Evolutionary conservation across 1,284 basidiomycete genomes (phyloP).

Genomic region (Pseudozyma sp.): DNA sequence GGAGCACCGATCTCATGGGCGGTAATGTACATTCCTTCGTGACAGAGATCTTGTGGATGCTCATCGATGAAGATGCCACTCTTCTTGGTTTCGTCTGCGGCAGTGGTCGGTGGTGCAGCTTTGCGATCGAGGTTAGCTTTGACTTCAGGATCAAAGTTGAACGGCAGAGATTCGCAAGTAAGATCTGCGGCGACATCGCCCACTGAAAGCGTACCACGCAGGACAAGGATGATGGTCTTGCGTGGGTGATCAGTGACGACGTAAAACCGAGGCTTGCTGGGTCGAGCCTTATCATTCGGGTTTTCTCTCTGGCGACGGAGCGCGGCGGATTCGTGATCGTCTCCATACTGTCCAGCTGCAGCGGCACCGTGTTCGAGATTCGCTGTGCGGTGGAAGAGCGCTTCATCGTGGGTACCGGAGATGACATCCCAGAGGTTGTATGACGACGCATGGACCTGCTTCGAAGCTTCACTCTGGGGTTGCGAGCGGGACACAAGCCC

Average conservation of each 20-base stretch:
- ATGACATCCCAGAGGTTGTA: slow-evolving; percentile 58
- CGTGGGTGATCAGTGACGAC: slow-evolving; percentile 62
- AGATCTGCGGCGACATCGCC: slow-evolving; percentile 67
- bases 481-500: not conserved
- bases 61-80: slow-evolving; percentile 7
- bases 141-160: slow-evolving; percentile 29
- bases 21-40: slow-evolving; percentile 81
- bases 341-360: slow-evolving; percentile 44
- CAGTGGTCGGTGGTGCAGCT: not conserved
- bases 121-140: slow-evolving; percentile 17
- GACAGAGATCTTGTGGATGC: slow-evolving; percentile 29
- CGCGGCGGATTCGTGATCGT: slow-evolving; percentile 10
- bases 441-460: slow-evolving; percentile 13
- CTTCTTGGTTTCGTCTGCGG: not conserved
- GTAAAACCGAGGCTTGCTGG: slow-evolving; percentile 59
- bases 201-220: slow-evolving; percentile 63
- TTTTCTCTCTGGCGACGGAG: slow-evolving; percentile 6
- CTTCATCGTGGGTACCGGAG: slow-evolving; percentile 58
- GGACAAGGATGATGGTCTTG: slow-evolving; percentile 56
- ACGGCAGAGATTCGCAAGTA: slow-evolving; percentile 62
- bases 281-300: slow-evolving; percentile 25
- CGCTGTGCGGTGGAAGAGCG: slow-evolving; percentile 60
- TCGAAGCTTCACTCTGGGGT: slow-evolving; percentile 4
- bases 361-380: slow-evolving; percentile 48
- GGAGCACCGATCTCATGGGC: slow-evolving; percentile 80